phyloP scores from a whole-genome alignment of 2,329 filamentous ascomycete species.

The Metarhizium humberi region DNA sequence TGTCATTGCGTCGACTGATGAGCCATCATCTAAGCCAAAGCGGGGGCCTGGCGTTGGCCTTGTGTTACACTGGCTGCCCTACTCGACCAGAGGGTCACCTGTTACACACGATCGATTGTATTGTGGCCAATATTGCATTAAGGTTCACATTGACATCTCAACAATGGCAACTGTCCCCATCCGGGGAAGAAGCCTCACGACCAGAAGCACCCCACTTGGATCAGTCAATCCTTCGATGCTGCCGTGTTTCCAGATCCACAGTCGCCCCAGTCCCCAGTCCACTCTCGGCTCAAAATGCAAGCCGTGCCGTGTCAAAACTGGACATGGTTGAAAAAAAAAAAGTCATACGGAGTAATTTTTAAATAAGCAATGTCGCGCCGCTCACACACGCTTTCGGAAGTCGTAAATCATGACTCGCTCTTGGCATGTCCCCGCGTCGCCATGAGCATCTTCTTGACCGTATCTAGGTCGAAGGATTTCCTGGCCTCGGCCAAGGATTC shows the following conservation, averaged over 20 bases:
- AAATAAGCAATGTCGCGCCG: too few species aligned
- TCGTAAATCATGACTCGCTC: not conserved
- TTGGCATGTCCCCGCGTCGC: slow-evolving; percentile 17
- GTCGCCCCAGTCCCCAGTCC: too few species aligned
- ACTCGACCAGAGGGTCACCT: not conserved
- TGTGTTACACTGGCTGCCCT: not conserved
- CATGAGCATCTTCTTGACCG: slow-evolving; percentile 23
- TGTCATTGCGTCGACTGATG: not conserved
- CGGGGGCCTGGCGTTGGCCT: not conserved
- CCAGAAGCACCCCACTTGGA: too few species aligned
- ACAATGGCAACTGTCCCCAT: not conserved
- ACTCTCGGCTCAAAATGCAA: too few species aligned
- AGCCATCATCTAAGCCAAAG: not conserved
- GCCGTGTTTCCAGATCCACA: too few species aligned
- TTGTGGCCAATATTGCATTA: not conserved
- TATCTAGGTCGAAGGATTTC: slow-evolving; percentile 18
- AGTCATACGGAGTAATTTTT: too few species aligned
- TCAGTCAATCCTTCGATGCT: too few species aligned
- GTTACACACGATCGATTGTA: not conserved
- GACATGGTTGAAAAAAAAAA: too few species aligned
- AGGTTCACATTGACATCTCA: not conserved
- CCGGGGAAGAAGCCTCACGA: not conserved
- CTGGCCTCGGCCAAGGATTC: slow-evolving; percentile 24
- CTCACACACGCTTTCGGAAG: too few species aligned
- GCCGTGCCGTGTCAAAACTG: too few species aligned